A percentile compares a stretch with the other conserved stretches of the same genome.
Conservation (phyloP, 1,284 basidiomycete genomes). For the Exobasidium cylindrosporum region DNA sequence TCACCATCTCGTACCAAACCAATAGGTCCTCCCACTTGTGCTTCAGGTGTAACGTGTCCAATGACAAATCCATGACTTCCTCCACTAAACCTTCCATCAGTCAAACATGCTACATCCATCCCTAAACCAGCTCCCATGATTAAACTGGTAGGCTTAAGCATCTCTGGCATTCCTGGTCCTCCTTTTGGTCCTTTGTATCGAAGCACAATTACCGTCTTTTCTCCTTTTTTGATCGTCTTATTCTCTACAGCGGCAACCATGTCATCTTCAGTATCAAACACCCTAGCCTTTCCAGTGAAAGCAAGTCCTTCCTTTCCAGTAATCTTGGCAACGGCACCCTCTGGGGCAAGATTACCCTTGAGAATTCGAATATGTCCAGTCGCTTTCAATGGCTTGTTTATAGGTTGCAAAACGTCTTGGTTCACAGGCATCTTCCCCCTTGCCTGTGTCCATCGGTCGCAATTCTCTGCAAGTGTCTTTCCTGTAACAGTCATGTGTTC, state of each 20-base stretch:
- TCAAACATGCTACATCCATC: constrained; percentile 24
- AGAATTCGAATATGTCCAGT: constrained; percentile 53
- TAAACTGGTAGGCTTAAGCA: constrained; percentile 29
- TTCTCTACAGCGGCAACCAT: constrained; percentile 52
- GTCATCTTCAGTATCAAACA: constrained; percentile 53
- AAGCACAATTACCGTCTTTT: constrained; percentile 54
- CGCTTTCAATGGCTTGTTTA: constrained; percentile 48
- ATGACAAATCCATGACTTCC: constrained; percentile 33
- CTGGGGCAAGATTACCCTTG: constrained; percentile 53
- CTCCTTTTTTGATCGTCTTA: constrained; percentile 48
- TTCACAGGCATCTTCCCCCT: constrained; percentile 41
- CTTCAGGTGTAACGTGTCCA: constrained; percentile 31
- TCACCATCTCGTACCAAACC: constrained; percentile 28
- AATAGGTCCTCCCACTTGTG: constrained; percentile 31
- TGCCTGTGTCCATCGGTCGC: constrained; percentile 66
- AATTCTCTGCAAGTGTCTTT: constrained; percentile 49
- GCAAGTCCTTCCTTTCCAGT: constrained; percentile 53
- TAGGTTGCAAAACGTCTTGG: constrained; percentile 48
- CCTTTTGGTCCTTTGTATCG: constrained; percentile 55
- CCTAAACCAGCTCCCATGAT: constrained; percentile 31
- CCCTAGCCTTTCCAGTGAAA: constrained; percentile 52
- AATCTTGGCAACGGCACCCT: constrained; percentile 54
- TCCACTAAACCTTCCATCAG: constrained; percentile 24
- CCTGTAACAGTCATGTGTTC: constrained; percentile 54
- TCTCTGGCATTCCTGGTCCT: constrained; percentile 30